phyloP scores from a whole-genome alignment of 1,284 basidiomycete species.

The Cutaneotrichosporon sp. region DNA sequence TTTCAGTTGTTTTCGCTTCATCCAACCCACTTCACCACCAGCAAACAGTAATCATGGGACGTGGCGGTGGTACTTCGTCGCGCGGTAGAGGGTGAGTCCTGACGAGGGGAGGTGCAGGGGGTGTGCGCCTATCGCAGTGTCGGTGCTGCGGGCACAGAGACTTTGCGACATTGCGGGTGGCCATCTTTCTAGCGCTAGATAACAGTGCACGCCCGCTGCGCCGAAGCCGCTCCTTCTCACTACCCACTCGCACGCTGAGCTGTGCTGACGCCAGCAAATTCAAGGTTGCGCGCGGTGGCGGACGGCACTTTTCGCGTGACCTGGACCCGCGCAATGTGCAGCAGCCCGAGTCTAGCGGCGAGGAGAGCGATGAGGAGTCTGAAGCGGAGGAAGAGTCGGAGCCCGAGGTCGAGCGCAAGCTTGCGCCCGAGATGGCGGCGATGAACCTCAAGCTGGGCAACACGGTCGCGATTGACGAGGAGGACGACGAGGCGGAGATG shows the following conservation, averaged over 20 bases:
- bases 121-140: no score
- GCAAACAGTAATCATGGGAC: background rate
- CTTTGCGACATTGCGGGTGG: no score
- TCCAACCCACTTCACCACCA: background rate
- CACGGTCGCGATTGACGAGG: slow-evolving; percentile 37
- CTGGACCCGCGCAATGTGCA: slow-evolving; percentile 32
- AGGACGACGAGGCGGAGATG: slow-evolving; percentile 52
- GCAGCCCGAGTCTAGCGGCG: slow-evolving; percentile 21
- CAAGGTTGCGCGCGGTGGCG: slow-evolving; percentile 80
- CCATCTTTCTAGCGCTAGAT: no score
- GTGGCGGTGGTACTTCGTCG: slow-evolving; percentile 7
- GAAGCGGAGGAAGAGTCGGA: slow-evolving; percentile 28
- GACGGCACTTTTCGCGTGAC: slow-evolving; percentile 66
- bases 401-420: slow-evolving; percentile 25
- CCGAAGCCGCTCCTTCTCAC: no score
- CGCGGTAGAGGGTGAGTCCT: slow-evolving; percentile 42
- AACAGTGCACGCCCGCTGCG: no score
- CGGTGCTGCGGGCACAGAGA: no score
- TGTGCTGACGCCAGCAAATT: slow-evolving; percentile 53
- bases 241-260: no score
- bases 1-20: no score
- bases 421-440: slow-evolving; percentile 45
- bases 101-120: no score
- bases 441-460: slow-evolving; percentile 45
- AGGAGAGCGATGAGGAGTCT: slow-evolving; percentile 30